Evolutionary conservation across 2,329 filamentous ascomycete genomes (phyloP), one percentile per base, ranked within the genome.

Genomic region (Juglanconis sp.): DNA sequence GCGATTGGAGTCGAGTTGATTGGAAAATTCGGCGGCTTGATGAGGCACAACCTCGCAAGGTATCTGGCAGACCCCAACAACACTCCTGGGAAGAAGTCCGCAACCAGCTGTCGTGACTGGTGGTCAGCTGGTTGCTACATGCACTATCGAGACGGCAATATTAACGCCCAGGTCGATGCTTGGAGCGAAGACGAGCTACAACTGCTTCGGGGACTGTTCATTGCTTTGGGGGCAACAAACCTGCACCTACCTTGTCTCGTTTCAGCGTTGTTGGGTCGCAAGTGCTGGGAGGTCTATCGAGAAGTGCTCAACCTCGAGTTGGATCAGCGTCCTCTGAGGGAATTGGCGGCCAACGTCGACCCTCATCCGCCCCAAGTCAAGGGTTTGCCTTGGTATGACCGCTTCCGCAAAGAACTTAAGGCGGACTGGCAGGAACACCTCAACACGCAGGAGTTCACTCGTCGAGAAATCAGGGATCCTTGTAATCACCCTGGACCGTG

Each of bases 401-500:
- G 83, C 13, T 76, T 77, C 56, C 81, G 77, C 65, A 86, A 85
- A 68, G 73, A 79, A 63, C 75, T 85, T 5, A 70, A 79, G 49
- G 78, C 79, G 11, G 80, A 85, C 68, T 84, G 82, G 80, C 76
- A 82, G 68, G 80, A 82, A 3, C 77, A 82, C 48, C 85, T 81
- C 10, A 74, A 77, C 51, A 81, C 80, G 3, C 80, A 85, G 63
- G 76, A 83, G 56, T 82, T 85, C 63, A 79, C 85, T 50, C 74
- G 80, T 15, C 80, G 85, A 42, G 81, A 83, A 38, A 76, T 83
- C 2, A 82, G 84, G 54, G 83, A 87, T 59, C 86, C 88, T 3
- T 93, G 90, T 67, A 80, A 81, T 55, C 90, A 93, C 67, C 82
- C 86, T 34, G 89, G 89, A 0, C 81, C 86, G 2, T 93, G 90